Conservation (phyloP, 106 monocot species). For the Allium cepa region DNA sequence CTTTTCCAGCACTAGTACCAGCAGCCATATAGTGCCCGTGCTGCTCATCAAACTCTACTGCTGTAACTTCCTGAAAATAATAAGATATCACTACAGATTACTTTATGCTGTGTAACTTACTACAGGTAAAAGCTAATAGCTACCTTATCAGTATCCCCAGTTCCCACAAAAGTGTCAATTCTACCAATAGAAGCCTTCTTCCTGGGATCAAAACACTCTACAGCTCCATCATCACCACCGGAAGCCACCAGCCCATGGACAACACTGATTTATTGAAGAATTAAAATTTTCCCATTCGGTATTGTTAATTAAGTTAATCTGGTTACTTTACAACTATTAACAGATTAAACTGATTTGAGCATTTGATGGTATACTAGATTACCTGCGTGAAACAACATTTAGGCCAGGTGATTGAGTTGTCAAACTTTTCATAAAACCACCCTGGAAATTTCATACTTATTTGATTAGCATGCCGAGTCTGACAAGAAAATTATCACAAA, state of each 20-base stretch:
- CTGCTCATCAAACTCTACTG: slow-evolving; percentile 70
- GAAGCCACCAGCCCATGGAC: slow-evolving; percentile 94
- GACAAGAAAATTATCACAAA: too few relatives aligned
- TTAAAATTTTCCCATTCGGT: not conserved
- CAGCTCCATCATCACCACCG: slow-evolving; percentile 96
- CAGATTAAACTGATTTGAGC: too few relatives aligned
- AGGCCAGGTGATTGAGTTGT: slow-evolving; percentile 74
- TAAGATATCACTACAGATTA: slow-evolving; percentile 6
- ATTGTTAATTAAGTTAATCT: too few relatives aligned
- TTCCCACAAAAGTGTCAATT: slow-evolving; percentile 37
- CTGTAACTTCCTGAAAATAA: slow-evolving; percentile 72
- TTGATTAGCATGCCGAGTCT: too few relatives aligned
- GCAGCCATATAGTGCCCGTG: slow-evolving; percentile 77
- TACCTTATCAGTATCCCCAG: slow-evolving; percentile 60
- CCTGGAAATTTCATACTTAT: slow-evolving; percentile 29
- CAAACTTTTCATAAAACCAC: slow-evolving; percentile 73
- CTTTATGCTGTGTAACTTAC: not conserved
- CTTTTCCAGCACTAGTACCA: slow-evolving; percentile 92
- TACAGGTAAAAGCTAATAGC: not conserved
- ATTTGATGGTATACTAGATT: not conserved
- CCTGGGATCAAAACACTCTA: slow-evolving; percentile 94
- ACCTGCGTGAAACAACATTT: slow-evolving; percentile 93
- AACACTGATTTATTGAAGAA: slow-evolving; percentile 14
- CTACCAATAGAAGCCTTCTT: slow-evolving; percentile 78
- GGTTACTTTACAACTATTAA: too few relatives aligned